These are phyloP conservation scores for Fraxinus sp. DNA, from an alignment of 305 asterid genomes.

Conservation along the genomic window DNA sequence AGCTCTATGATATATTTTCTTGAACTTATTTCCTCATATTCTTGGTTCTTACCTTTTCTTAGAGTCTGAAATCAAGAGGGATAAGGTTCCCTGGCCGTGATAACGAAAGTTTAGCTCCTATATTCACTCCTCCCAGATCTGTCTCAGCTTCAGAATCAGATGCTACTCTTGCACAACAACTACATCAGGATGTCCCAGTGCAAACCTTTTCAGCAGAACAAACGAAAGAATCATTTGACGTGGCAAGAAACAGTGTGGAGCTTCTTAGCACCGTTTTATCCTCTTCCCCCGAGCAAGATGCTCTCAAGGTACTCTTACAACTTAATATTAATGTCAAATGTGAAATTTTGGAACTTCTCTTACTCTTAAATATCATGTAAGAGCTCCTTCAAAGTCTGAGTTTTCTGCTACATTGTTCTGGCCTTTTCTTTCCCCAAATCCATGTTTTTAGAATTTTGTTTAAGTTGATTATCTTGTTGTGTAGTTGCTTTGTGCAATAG, in stretches of 20 bases:
- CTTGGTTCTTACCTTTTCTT: conserved; percentile 3
- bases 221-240: conserved; percentile 91
- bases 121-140: conserved; percentile 90
- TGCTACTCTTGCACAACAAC: conserved; percentile 50
- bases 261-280: conserved; percentile 85
- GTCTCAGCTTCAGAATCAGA: conserved; percentile 53
- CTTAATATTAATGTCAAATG: conserved; percentile 7
- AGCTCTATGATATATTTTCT: conserved; percentile 9
- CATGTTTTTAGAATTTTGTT: not conserved
- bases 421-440: not conserved
- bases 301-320: conserved; percentile 60
- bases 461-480: not conserved
- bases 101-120: conserved; percentile 88
- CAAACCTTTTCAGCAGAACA: conserved; percentile 76
- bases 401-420: not conserved
- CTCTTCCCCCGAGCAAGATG: conserved; percentile 97
- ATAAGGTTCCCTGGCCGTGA: conserved; percentile 95
- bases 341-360: not conserved
- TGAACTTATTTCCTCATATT: conserved; percentile 13
- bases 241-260: conserved; percentile 92
- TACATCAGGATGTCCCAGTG: conserved; percentile 56
- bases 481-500: not conserved
- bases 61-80: conserved; percentile 94
- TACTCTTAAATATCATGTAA: not conserved
- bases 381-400: not conserved